A percentile compares a stretch with the other conserved stretches of the same genome.
Evolutionary conservation across 2,329 filamentous ascomycete genomes (phyloP).

Genomic region (Aspergillus unguis): DNA sequence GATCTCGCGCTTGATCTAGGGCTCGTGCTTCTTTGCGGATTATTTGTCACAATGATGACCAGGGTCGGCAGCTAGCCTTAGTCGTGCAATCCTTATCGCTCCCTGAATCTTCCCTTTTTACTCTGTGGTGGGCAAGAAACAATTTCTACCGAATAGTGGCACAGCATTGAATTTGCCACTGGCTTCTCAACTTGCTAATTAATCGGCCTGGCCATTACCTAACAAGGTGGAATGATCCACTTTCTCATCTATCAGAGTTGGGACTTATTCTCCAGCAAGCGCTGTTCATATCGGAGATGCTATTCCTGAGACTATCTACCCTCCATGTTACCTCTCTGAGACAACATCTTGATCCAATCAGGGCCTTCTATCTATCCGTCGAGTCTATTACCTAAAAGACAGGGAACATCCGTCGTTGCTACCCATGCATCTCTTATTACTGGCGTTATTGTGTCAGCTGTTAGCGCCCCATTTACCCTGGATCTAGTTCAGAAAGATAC

Average conservation of each 20-base stretch:
- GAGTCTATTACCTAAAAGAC: not conserved
- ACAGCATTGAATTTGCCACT: constrained; percentile 8
- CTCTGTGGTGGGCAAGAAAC: not conserved
- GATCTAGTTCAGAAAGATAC: not conserved
- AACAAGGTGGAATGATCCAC: not conserved
- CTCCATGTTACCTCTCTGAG: not conserved
- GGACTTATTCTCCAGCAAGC: too few relatives aligned
- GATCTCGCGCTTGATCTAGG: not conserved
- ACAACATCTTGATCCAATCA: constrained; percentile 1
- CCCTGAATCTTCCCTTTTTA: not conserved
- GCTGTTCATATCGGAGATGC: not conserved
- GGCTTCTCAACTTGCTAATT: not conserved
- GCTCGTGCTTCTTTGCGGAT: not conserved
- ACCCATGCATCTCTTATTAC: constrained; percentile 2
- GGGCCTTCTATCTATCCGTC: not conserved
- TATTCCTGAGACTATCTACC: not conserved
- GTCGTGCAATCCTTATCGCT: constrained; percentile 3
- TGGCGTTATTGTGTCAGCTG: constrained; percentile 7
- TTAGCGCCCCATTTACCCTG: not conserved
- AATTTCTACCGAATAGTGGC: not conserved
- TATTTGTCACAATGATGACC: not conserved
- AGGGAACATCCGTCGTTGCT: not conserved
- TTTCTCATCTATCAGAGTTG: too few relatives aligned
- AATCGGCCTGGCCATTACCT: not conserved
- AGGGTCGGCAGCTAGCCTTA: constrained; percentile 4